Evolutionary conservation across 192 early-diverging fungal genomes (phyloP).

Genomic region (Entophlyctis helioformis): DNA sequence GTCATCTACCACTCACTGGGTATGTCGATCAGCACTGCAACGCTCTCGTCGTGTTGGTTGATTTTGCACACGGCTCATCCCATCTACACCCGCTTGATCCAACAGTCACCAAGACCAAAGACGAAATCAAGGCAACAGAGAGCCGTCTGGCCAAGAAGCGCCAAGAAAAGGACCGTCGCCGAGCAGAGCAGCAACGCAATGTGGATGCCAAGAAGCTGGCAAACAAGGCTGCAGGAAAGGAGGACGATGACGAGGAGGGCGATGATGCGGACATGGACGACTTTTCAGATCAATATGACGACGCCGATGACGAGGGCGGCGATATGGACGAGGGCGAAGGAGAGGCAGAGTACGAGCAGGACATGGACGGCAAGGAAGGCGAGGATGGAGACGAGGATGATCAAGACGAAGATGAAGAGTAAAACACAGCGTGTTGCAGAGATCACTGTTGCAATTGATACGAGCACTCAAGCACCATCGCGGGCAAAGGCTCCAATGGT

Average conservation of each 20-base stretch:
- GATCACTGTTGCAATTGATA: too few relatives aligned
- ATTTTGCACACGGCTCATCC: background rate
- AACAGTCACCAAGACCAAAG: constrained; percentile 58
- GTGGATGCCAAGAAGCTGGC: constrained; percentile 64
- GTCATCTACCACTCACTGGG: constrained; percentile 80
- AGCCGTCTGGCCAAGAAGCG: constrained; percentile 43
- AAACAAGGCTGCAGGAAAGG: constrained; percentile 26
- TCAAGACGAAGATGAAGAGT: too few relatives aligned
- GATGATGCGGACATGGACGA: constrained; percentile 9
- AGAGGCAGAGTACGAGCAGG: constrained; percentile 1
- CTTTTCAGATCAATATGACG: constrained; percentile 5
- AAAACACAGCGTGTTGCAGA: too few relatives aligned
- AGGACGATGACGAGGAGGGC: constrained; percentile 21
- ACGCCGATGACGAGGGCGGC: constrained; percentile 14
- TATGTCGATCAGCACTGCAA: constrained; percentile 21
- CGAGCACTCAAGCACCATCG: too few relatives aligned
- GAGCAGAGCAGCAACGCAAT: constrained; percentile 72
- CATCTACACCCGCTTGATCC: background rate
- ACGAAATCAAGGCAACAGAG: constrained; percentile 59
- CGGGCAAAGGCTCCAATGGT: too few relatives aligned
- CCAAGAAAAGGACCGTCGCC: constrained; percentile 54
- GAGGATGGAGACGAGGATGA: too few relatives aligned
- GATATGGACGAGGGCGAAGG: constrained; percentile 23
- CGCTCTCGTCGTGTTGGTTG: background rate
- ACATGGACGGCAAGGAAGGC: background rate